Evolutionary conservation across 2,329 filamentous ascomycete genomes (phyloP).

Genomic region (Albifimbria verrucaria): DNA sequence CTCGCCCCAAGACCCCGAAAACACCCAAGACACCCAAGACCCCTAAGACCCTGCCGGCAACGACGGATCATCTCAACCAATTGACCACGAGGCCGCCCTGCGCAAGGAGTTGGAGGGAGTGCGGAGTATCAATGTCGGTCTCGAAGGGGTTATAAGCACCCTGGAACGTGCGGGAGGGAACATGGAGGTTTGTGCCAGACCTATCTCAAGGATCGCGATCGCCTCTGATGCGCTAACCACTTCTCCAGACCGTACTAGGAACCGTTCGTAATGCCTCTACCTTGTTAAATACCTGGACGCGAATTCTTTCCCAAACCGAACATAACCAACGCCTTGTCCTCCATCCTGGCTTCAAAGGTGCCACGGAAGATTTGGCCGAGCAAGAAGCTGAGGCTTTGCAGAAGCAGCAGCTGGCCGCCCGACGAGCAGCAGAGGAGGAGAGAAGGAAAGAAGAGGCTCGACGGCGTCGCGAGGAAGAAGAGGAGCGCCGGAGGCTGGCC

Average conservation of each 20-base stretch:
- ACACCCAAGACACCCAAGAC: constrained; percentile 49
- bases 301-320: constrained; percentile 94
- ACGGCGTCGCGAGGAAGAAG: constrained; percentile 61
- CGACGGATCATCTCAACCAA: constrained; percentile 40
- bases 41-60: constrained; percentile 45
- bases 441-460: constrained; percentile 68
- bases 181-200: constrained; percentile 58
- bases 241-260: constrained; percentile 65
- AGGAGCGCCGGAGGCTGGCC: constrained; percentile 33
- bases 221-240: constrained; percentile 1
- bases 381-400: constrained; percentile 75
- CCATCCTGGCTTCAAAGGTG: constrained; percentile 85
- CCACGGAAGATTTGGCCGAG: constrained; percentile 80
- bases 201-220: too few species aligned
- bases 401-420: constrained; percentile 73
- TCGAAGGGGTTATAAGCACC: constrained; percentile 73
- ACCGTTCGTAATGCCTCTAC: constrained; percentile 87
- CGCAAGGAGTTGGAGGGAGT: constrained; percentile 79
- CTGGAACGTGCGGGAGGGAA: constrained; percentile 70
- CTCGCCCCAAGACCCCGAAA: constrained; percentile 33
- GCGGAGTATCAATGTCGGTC: constrained; percentile 80
- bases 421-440: constrained; percentile 75
- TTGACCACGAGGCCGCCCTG: constrained; percentile 69
- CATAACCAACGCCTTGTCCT: constrained; percentile 93
- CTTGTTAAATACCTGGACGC: constrained; percentile 91